Evolutionary conservation across 163 green algal genomes (phyloP), one percentile per base, ranked within the genome.

Genomic region (Scenedesmus sp.): DNA sequence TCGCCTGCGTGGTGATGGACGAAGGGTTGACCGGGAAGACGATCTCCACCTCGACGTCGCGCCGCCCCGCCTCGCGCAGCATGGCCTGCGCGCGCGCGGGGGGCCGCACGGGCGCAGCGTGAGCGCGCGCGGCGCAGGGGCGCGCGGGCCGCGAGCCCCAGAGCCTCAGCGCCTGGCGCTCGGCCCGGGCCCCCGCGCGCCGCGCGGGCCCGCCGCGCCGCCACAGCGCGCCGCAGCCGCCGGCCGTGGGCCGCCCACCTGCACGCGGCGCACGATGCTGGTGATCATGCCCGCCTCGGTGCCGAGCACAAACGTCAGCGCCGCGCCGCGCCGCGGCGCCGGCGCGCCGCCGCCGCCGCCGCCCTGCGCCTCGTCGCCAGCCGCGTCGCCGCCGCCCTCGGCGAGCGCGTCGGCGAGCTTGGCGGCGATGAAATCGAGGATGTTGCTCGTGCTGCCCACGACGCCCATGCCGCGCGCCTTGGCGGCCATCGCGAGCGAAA

Each of bases 261-360:
- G 85, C 82, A 98, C 96, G 79, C 89, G 91, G 57, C 91, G 83
- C 77, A 99, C 96, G 80, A 99, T 99, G 72, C 84, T 91, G 2
- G 96, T 99, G 70, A 99, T 90, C 96, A 99, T 99, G 73, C 96
- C 96, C 4, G 92, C 88, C 90, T 99, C 96, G 2, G 96, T 99
- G 50, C 96, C 96, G 79, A 99, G 90, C 60, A 99, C 93, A 83
- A 99, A 97, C 84, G 93, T 87, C 63, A 98, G 84, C 60, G 80
- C 80, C n/a, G n/a, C n/a, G n/a, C n/a, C n/a, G n/a, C n/a, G n/a
- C n/a, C n/a, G n/a, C n/a, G n/a, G n/a, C n/a, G n/a, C n/a, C n/a
- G n/a, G n/a, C n/a, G n/a, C n/a, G n/a, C n/a, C n/a, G n/a, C n/a
- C n/a, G n/a, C n/a, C n/a, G n/a, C n/a, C n/a, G n/a, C n/a, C n/a